Evolutionary conservation across 441 rosid species (phyloP).

Genomic region (Syzygium syzygioides): DNA sequence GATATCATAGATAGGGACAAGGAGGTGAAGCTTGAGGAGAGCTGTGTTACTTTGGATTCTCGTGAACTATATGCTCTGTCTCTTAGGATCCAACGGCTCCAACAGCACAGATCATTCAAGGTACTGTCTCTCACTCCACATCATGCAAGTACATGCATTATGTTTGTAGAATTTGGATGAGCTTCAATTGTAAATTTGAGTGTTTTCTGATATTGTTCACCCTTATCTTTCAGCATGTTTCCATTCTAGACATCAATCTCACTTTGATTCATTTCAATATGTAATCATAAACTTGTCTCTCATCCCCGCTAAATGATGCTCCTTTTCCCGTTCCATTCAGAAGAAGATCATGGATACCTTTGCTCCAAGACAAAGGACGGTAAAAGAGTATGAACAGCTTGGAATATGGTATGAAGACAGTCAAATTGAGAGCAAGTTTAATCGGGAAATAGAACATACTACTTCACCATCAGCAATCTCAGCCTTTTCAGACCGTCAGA

Average conservation of each 20-base stretch:
- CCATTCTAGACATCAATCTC: background rate
- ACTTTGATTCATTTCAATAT: background rate
- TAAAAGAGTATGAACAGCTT: constrained; percentile 63
- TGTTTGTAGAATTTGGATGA: background rate
- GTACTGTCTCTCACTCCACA: constrained; percentile 30
- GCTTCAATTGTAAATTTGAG: background rate
- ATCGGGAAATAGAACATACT: constrained; percentile 13
- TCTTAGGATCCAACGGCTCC: constrained; percentile 26
- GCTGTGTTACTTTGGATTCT: constrained; percentile 26
- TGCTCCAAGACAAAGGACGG: constrained; percentile 40
- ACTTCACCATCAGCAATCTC: constrained; percentile 11
- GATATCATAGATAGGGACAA: constrained; percentile 43
- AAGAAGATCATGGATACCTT: constrained; percentile 57
- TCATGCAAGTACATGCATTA: background rate
- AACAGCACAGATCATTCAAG: constrained; percentile 48
- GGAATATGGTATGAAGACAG: constrained; percentile 62
- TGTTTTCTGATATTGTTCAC: background rate
- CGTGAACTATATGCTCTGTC: constrained; percentile 42
- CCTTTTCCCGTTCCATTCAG: constrained; percentile 13
- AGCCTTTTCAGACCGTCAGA: constrained; percentile 14
- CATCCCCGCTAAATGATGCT: background rate
- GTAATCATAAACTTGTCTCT: background rate
- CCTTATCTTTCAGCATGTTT: background rate
- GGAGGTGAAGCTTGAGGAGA: constrained; percentile 33
- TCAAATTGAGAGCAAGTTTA: constrained; percentile 19